Conservation (phyloP, 73 alveolate genomes). For the Paramecium sexaurelia region DNA sequence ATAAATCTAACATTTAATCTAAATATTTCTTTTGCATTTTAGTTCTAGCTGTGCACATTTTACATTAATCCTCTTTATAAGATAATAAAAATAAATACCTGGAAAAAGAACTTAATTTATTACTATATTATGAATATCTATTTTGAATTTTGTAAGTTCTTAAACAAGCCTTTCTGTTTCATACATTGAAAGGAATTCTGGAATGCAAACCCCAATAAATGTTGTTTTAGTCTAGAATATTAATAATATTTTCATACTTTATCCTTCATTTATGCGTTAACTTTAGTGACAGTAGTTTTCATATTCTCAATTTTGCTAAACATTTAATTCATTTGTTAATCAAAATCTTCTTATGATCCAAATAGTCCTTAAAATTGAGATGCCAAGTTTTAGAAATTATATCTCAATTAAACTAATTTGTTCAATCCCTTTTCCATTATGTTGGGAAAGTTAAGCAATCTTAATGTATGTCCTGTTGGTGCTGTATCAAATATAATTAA, state of each 20-base stretch:
- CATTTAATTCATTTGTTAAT: constrained; percentile 77
- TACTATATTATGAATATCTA: constrained; percentile 96
- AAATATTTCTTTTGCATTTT: constrained; percentile 98
- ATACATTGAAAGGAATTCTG: constrained; percentile 97
- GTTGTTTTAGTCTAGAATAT: constrained; percentile 80
- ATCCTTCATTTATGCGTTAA: constrained; percentile 90
- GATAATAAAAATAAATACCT: not conserved
- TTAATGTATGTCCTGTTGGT: constrained; percentile 98
- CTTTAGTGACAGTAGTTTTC: constrained; percentile 86
- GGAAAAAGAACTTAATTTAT: constrained; percentile 97
- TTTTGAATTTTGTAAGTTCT: constrained; percentile 94
- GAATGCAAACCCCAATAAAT: constrained; percentile 98
- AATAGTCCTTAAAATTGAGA: constrained; percentile 71
- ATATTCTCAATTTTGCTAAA: constrained; percentile 86
- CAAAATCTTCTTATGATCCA: constrained; percentile 77
- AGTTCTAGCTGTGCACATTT: constrained; percentile 94
- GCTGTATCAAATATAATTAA: constrained; percentile 94
- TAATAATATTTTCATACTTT: constrained; percentile 65
- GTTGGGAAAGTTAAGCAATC: constrained; percentile 97
- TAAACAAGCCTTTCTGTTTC: constrained; percentile 98
- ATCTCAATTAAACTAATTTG: constrained; percentile 86
- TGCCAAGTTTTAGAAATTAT: constrained; percentile 88
- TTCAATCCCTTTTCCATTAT: constrained; percentile 92
- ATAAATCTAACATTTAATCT: constrained; percentile 91
- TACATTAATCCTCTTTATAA: constrained; percentile 86